Evolutionary conservation across 2,329 filamentous ascomycete genomes (phyloP).

Genomic region (Aspergillus flavus): DNA sequence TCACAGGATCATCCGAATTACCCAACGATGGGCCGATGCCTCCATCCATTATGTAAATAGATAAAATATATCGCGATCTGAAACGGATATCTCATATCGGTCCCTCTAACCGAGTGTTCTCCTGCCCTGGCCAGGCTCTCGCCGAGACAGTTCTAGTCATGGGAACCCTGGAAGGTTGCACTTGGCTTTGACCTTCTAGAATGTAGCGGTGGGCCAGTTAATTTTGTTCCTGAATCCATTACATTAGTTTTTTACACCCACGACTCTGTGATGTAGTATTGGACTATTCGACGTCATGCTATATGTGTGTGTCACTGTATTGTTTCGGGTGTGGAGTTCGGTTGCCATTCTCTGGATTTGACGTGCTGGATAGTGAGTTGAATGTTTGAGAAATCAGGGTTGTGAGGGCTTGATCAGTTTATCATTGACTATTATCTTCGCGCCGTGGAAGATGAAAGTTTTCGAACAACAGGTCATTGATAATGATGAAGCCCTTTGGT

Average conservation of each 20-base stretch:
- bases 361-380: not conserved
- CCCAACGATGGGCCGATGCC: not conserved
- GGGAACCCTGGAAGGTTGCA: not conserved
- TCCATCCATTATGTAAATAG: not conserved
- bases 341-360: not conserved
- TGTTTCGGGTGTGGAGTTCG: not conserved
- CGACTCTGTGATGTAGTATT: not conserved
- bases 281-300: not conserved
- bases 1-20: not conserved
- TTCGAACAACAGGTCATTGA: too few relatives aligned
- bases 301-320: not conserved
- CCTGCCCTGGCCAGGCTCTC: not conserved
- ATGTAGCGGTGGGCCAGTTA: not conserved
- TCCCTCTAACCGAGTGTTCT: not conserved
- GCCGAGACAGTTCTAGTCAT: not conserved
- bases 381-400: not conserved
- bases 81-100: not conserved
- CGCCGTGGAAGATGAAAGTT: not conserved
- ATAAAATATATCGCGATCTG: not conserved
- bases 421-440: not conserved
- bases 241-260: not conserved
- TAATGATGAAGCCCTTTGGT: not conserved
- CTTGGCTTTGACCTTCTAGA: conserved; percentile 1
- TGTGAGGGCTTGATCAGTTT: not conserved
- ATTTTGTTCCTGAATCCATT: not conserved